These are phyloP conservation scores for Microcos paniculata DNA, from an alignment of 345 rosid species.

Conservation along the genomic window DNA sequence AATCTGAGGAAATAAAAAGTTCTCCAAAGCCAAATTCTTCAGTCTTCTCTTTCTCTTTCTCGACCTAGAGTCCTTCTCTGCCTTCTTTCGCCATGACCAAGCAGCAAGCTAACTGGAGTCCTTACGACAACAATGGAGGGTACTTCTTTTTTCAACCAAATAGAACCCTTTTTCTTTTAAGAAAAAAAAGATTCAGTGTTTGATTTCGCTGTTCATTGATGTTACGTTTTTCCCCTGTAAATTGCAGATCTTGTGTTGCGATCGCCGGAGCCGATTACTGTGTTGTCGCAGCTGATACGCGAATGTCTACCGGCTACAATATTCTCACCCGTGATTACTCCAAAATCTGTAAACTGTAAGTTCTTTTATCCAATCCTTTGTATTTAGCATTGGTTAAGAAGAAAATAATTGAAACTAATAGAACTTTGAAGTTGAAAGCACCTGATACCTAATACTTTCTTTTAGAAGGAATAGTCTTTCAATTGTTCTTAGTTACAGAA, in stretches of 20 bases:
- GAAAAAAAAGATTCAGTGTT: neutral
- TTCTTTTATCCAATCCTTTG: neutral
- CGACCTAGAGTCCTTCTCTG: neutral
- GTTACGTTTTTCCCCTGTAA: neutral
- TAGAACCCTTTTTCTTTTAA: too few relatives aligned
- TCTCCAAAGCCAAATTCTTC: neutral
- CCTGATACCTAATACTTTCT: neutral
- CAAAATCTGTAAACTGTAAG: conserved; percentile 77
- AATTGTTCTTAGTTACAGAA: neutral
- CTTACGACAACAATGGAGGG: conserved; percentile 99
- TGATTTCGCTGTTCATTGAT: neutral
- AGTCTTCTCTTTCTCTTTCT: conserved; percentile 2
- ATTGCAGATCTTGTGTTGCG: conserved; percentile 78
- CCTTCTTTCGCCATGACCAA: conserved; percentile 53
- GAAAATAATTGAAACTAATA: neutral
- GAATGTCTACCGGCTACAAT: conserved; percentile 94
- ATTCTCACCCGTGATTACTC: conserved; percentile 92
- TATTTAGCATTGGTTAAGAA: neutral
- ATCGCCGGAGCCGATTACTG: conserved; percentile 96
- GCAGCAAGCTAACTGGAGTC: conserved; percentile 83
- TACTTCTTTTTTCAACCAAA: conserved; percentile 24
- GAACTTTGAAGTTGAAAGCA: neutral
- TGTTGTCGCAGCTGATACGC: conserved; percentile 92
- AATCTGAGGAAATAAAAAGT: conserved; percentile 21
- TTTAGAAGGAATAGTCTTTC: neutral